phyloP scores from a whole-genome alignment of 345 rosid genomes.

The Syzygium aromaticum region DNA sequence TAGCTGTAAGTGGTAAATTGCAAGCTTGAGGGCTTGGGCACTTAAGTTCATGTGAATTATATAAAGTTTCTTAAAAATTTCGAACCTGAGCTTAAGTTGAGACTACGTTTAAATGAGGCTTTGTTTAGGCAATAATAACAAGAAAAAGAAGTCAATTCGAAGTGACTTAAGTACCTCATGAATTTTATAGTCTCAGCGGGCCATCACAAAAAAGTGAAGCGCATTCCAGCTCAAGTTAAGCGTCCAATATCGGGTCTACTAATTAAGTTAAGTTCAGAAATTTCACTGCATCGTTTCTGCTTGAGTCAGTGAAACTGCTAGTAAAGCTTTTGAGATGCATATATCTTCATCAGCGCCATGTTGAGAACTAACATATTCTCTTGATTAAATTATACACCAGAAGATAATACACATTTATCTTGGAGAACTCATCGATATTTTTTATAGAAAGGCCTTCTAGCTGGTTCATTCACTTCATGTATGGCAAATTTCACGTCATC shows the following conservation, averaged over 20 bases:
- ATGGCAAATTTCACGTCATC: background rate
- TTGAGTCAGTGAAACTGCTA: background rate
- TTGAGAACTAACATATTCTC: background rate
- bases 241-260: background rate
- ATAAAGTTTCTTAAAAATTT: background rate
- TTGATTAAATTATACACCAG: background rate
- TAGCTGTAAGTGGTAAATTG: background rate
- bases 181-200: background rate
- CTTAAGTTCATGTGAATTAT: background rate
- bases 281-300: background rate
- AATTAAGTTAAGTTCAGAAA: background rate
- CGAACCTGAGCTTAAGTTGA: background rate
- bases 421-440: background rate
- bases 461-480: background rate
- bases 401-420: background rate
- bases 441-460: background rate
- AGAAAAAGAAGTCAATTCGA: background rate
- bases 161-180: background rate
- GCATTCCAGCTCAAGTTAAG: background rate
- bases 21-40: background rate
- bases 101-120: background rate
- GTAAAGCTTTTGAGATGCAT: background rate
- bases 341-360: background rate
- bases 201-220: background rate
- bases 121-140: background rate